A percentile compares a stretch with the other conserved stretches of the same genome.
phyloP scores from a whole-genome alignment of 73 alveolate species.

The Vitrella brassicaformis region DNA sequence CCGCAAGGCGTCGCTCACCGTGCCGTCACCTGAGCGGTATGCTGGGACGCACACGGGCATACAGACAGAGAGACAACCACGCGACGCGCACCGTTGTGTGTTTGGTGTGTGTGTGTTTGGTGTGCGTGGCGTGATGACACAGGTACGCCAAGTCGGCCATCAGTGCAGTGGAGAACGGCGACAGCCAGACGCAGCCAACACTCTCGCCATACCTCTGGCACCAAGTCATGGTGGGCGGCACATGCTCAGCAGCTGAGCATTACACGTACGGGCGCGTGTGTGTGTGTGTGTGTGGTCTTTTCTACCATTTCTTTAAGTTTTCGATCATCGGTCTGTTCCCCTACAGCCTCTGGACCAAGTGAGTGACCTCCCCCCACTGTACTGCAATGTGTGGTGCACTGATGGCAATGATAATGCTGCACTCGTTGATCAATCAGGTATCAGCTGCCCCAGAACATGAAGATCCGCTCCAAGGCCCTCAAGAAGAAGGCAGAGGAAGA shows the following conservation, averaged over 20 bases:
- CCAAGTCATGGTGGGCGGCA: not conserved
- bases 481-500: not conserved
- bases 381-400: not conserved
- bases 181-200: not conserved
- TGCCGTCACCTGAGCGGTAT: not conserved
- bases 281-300: not conserved
- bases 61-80: not conserved
- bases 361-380: not conserved
- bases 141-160: not conserved
- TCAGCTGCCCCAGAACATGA: not conserved
- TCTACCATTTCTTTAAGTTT: not conserved
- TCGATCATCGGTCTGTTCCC: not conserved
- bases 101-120: not conserved
- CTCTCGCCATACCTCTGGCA: not conserved
- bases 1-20: not conserved
- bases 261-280: not conserved
- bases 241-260: not conserved
- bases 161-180: not conserved
- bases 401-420: not conserved
- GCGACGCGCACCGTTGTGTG: not conserved
- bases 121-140: not conserved
- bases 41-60: not conserved
- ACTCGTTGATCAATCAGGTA: not conserved
- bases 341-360: not conserved
- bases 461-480: not conserved